Base-by-base conservation (phyloP, 345 rosid species). In the Trapa incisa region DNA sequence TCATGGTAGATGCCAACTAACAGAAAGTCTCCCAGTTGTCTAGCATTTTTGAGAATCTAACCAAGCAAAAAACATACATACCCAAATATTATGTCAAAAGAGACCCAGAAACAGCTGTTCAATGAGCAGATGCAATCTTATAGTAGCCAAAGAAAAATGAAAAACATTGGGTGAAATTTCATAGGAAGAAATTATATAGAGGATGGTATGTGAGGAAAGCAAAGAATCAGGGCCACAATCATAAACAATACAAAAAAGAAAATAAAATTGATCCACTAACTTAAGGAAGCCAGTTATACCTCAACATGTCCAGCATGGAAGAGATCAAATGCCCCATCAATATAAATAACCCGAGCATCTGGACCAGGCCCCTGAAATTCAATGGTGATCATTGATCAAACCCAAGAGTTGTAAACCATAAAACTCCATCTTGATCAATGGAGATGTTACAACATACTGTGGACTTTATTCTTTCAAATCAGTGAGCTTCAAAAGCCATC, bases 231-330 rank as follows among this genome's bases (percentile, higher is more conserved):
- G 14, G 0, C 14, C 43, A 50, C 4, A n/a, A 50, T 11, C 37
- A 48, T 37, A 38, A 47, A 66, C n/a, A 52, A 48, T 36, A 66
- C 33, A 66, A 8, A 10, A 0, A 4, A 43, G 32, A 29, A 15
- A 66, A 64, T 53, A 42, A 43, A 70, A 48, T 60, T 60, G 65
- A 35, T 64, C 43, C 35, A 33, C 60, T 36, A 35, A 36, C 37
- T 48, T 6, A 43, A 32, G 32, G 37, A 6, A 35, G 39, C 37
- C 39, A 37, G 47, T 47, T 39, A 65, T 85, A 92, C 98, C 98
- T 92, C 96, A 3, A 89, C 98, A 78, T 92, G 98, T 71, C 98
- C 98, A 43, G 98, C 98, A 79, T 92, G 98, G 71, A 92, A 92
- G 72, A 92, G 93, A 88, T 92, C 98, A 76, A 92, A 92, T 43